These are phyloP conservation scores for Xylaria sp. DNA, from an alignment of 495 filamentous ascomycete genomes.

Conservation along the genomic window DNA sequence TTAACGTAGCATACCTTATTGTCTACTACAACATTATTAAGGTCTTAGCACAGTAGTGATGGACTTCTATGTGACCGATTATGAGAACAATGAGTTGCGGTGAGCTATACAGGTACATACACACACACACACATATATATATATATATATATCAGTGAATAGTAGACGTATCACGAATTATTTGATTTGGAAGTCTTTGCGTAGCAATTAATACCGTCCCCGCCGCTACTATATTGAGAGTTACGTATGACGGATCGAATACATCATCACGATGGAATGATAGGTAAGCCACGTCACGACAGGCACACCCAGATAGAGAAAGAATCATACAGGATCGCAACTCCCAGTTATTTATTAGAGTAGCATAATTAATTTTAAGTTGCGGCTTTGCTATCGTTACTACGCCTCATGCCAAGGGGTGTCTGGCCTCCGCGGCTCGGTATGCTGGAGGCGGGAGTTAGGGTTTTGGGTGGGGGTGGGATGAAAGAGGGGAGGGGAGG, in stretches of 20 bases:
- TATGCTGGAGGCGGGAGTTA: neutral
- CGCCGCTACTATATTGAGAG: neutral
- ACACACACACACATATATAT: neutral
- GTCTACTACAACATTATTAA: neutral
- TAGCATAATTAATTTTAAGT: conserved; percentile 35
- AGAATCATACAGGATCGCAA: no score
- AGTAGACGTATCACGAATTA: neutral
- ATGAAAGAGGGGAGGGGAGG: neutral
- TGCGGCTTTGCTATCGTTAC: conserved; percentile 69
- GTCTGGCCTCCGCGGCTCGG: conserved; percentile 45
- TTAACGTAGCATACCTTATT: neutral
- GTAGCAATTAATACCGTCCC: neutral
- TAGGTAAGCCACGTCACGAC: conserved; percentile 7
- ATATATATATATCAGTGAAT: neutral
- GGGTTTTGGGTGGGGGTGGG: neutral
- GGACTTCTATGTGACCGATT: neutral
- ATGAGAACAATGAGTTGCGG: neutral
- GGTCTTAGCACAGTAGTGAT: no score
- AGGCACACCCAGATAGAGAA: neutral
- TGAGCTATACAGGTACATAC: neutral
- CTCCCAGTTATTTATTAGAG: neutral
- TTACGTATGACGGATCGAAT: conserved; percentile 11
- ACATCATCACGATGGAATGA: conserved; percentile 11
- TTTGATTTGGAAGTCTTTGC: neutral
- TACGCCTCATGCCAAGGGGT: conserved; percentile 66